phyloP scores from a whole-genome alignment of 2,329 filamentous ascomycete species.

The Leptosphaerulina australis region DNA sequence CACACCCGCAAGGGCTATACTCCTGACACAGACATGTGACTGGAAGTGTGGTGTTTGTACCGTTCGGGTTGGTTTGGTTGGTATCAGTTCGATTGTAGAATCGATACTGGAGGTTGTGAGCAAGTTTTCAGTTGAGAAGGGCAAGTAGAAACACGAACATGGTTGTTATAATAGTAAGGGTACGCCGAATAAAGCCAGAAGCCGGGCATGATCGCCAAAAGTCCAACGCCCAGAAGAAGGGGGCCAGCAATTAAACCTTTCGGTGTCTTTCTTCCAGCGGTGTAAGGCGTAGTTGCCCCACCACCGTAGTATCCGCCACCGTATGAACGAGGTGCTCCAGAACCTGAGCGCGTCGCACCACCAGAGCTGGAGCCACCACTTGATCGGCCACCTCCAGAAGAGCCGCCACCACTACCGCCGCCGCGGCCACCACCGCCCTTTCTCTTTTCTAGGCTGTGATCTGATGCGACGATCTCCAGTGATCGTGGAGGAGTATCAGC shows the following conservation, averaged over 20 bases:
- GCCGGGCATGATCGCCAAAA: slow-evolving; percentile 66
- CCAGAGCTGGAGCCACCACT: slow-evolving; percentile 34
- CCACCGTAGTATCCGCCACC: slow-evolving; percentile 72
- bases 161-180: slow-evolving; percentile 64
- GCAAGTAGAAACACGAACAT: slow-evolving; percentile 15
- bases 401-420: slow-evolving; percentile 28
- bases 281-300: slow-evolving; percentile 63
- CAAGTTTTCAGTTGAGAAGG: background rate
- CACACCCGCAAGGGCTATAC: slow-evolving; percentile 68
- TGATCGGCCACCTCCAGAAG: slow-evolving; percentile 20
- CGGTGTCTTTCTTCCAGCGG: slow-evolving; percentile 57
- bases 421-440: slow-evolving; percentile 48
- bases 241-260: slow-evolving; percentile 58
- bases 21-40: slow-evolving; percentile 67
- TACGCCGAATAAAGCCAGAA: slow-evolving; percentile 69
- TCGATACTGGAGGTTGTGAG: slow-evolving; percentile 47
- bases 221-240: slow-evolving; percentile 56
- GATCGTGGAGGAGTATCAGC: slow-evolving; percentile 22
- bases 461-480: slow-evolving; percentile 37
- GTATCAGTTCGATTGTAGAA: slow-evolving; percentile 54
- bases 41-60: slow-evolving; percentile 49
- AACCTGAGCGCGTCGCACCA: slow-evolving; percentile 60
- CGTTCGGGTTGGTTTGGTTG: slow-evolving; percentile 51
- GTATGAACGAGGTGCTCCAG: slow-evolving; percentile 62
- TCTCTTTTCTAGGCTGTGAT: slow-evolving; percentile 45